A percentile compares a stretch with the other conserved stretches of the same genome.
Evolutionary conservation across 208 protist species (phyloP).

Genomic region (Polymyxa betae): DNA sequence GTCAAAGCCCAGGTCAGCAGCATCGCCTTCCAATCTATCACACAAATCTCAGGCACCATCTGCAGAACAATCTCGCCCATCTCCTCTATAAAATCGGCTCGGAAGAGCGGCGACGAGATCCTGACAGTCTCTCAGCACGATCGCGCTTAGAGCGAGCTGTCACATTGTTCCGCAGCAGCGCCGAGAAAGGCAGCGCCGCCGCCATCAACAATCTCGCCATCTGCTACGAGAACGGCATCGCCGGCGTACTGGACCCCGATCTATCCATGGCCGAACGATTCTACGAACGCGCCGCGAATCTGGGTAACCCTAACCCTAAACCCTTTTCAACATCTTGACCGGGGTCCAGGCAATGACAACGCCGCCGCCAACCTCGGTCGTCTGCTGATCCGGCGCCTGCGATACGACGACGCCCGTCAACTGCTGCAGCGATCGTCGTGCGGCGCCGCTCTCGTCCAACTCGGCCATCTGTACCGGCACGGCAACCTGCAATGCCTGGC

Average conservation of each 20-base stretch:
- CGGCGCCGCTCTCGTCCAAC: not conserved
- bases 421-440: not conserved
- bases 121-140: not conserved
- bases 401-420: not conserved
- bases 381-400: not conserved
- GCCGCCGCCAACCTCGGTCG: not conserved
- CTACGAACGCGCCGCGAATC: not conserved
- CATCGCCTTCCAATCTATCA: not conserved
- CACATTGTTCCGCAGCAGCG: not conserved
- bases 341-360: too few species aligned
- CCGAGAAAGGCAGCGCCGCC: not conserved
- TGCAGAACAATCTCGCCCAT: conserved; percentile 44
- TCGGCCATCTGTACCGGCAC: not conserved
- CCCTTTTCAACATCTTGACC: too few species aligned
- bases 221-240: not conserved
- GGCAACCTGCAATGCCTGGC: not conserved
- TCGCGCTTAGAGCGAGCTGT: not conserved
- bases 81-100: not conserved
- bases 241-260: not conserved
- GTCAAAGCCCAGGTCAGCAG: conserved; percentile 12
- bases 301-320: too few species aligned
- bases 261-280: not conserved
- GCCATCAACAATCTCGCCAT: conserved; percentile 36
- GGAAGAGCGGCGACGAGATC: not conserved
- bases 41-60: not conserved